Percentiles rank a stretch among this genome's conserved stretches.
Conservation (phyloP, 495 filamentous ascomycete genomes). For the Penicillium maclennaniae region DNA sequence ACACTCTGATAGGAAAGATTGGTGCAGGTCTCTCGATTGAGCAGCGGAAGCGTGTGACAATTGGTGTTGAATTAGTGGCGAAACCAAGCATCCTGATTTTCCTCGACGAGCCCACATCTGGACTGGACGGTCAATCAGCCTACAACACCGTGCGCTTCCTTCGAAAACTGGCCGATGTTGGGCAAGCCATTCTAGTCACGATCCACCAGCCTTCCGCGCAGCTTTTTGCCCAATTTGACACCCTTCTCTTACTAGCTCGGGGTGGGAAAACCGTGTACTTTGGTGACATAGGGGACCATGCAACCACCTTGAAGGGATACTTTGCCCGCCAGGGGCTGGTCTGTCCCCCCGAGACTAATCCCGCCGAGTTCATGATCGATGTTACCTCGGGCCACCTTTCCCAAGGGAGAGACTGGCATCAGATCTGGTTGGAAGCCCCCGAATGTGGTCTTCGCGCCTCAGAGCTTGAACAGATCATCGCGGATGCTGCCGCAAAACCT, state of each 20-base stretch:
- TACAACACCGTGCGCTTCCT: conserved; percentile 43
- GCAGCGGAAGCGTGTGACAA: conserved; percentile 59
- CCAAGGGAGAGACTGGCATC: conserved; percentile 50
- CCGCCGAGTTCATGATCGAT: conserved; percentile 89
- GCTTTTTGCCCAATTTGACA: conserved; percentile 69
- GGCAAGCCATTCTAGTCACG: conserved; percentile 66
- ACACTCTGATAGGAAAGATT: conserved; percentile 47
- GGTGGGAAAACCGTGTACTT: conserved; percentile 70
- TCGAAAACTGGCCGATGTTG: conserved; percentile 51
- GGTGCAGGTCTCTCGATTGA: conserved; percentile 52
- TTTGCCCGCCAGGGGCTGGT: conserved; percentile 69
- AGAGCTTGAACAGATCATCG: conserved; percentile 37
- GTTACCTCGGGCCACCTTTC: conserved; percentile 49
- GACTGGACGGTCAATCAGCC: conserved; percentile 59
- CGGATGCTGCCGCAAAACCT: conserved; percentile 28
- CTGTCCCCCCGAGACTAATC: conserved; percentile 67
- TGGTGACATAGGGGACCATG: conserved; percentile 55
- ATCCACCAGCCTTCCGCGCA: conserved; percentile 71
- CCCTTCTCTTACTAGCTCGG: conserved; percentile 58
- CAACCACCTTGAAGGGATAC: conserved; percentile 55
- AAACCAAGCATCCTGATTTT: conserved; percentile 66
- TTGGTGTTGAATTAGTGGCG: conserved; percentile 61
- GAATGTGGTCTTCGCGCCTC: conserved; percentile 20
- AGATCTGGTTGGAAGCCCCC: conserved; percentile 56
- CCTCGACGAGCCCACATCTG: conserved; percentile 71